Evolutionary conservation across 345 rosid genomes (phyloP).

Genomic region (Carallia brachiata): DNA sequence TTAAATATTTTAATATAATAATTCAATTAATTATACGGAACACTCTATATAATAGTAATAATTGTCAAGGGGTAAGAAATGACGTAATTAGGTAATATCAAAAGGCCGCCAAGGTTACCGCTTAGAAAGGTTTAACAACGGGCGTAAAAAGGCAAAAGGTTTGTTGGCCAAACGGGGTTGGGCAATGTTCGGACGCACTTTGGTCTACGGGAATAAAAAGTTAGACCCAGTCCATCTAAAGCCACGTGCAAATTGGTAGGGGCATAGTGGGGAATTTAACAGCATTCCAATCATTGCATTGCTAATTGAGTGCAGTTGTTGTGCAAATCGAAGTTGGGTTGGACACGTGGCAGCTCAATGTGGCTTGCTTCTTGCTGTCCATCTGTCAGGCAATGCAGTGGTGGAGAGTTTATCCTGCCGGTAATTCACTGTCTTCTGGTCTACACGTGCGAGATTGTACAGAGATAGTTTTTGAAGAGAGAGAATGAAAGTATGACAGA

Average conservation of each 20-base stretch:
- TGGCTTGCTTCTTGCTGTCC: slow-evolving; percentile 13
- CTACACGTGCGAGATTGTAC: no score
- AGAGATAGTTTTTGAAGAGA: no score
- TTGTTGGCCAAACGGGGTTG: slow-evolving; percentile 12
- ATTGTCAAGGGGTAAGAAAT: no score
- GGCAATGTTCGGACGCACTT: slow-evolving; percentile 12
- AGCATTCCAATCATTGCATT: slow-evolving; percentile 34
- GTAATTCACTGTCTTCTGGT: not conserved
- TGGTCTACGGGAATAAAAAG: not conserved
- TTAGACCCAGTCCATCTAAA: not conserved
- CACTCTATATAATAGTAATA: no score
- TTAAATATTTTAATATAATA: no score
- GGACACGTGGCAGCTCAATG: slow-evolving; percentile 34
- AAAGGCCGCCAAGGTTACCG: no score
- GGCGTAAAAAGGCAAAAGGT: not conserved
- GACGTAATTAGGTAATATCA: no score
- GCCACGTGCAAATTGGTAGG: slow-evolving; percentile 16
- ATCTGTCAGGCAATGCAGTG: not conserved
- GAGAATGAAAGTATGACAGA: no score
- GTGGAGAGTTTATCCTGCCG: not conserved
- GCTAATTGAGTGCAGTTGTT: slow-evolving; percentile 7
- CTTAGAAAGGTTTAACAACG: not conserved
- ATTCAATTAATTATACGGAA: no score
- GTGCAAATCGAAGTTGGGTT: not conserved
- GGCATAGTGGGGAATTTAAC: slow-evolving; percentile 17